Percentiles rank a stretch among this genome's conserved stretches.
These are phyloP conservation scores for Cladophialophora yegresii DNA, from an alignment of 2,329 filamentous ascomycete genomes.

Conservation along the genomic window DNA sequence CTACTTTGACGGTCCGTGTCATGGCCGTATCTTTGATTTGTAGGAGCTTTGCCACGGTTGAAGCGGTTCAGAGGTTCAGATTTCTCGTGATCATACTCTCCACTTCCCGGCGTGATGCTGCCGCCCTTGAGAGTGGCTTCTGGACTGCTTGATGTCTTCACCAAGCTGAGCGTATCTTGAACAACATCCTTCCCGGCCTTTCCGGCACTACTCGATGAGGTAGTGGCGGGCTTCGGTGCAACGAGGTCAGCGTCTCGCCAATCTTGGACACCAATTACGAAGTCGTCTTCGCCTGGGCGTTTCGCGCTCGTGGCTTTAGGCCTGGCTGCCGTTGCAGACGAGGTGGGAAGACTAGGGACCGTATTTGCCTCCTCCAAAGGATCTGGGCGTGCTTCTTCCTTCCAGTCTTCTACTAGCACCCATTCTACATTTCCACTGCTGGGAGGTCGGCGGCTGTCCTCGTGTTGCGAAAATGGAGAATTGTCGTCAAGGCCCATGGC, in stretches of 20 bases:
- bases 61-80: slow-evolving; percentile 21
- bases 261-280: slow-evolving; percentile 81
- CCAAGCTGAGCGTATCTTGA: slow-evolving; percentile 33
- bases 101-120: slow-evolving; percentile 71
- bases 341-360: slow-evolving; percentile 25
- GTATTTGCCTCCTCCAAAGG: slow-evolving; percentile 34
- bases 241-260: slow-evolving; percentile 80
- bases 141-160: slow-evolving; percentile 34
- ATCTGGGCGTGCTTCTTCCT: slow-evolving; percentile 49
- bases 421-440: slow-evolving; percentile 74
- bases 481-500: slow-evolving; percentile 47
- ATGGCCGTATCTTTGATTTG: slow-evolving; percentile 10
- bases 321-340: slow-evolving; percentile 35
- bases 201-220: slow-evolving; percentile 14
- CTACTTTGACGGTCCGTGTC: slow-evolving; percentile 2
- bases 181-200: slow-evolving; percentile 28
- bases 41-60: slow-evolving; percentile 15
- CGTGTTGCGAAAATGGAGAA: slow-evolving; percentile 37
- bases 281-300: slow-evolving; percentile 56
- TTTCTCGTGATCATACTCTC: slow-evolving; percentile 61
- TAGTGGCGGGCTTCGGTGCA: slow-evolving; percentile 41
- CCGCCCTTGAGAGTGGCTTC: slow-evolving; percentile 58
- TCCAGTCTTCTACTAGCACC: slow-evolving; percentile 68
- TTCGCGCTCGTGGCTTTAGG: slow-evolving; percentile 37
- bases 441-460: slow-evolving; percentile 65